Base-by-base conservation (phyloP, 352 stramenopile species). In the Phytophthora foliorum region DNA sequence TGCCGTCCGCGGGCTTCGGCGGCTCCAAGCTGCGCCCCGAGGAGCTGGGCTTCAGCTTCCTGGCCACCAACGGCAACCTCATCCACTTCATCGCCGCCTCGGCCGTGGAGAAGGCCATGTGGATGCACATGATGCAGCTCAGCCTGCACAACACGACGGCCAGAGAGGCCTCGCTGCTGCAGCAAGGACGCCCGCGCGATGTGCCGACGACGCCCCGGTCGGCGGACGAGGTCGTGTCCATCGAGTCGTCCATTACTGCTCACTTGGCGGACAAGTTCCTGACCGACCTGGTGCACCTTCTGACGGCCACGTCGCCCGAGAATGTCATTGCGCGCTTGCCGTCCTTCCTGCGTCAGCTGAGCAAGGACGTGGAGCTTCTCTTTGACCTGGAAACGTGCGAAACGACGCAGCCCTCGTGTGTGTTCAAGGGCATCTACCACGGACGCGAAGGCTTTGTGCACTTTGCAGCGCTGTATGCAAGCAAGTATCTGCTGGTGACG, bases 351-450 rank as follows among this genome's bases (percentile, higher is more conserved):
- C 79, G 87, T n/a, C 89, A 96, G 63, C 57, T 96, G 38, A 93
- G 86, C 71, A 94, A 96, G 62, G 89, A 96, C 54, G 76, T 92
- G 0, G 89, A 96, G 68, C 59, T 96, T 25, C 78, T 90, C 29
- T 96, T 96, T 46, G 88, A 96, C 44, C 56, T 96, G 4, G 89
- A 96, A 54, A 93, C 89, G 7, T 67, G 81, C 32, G 89, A 96
- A 55, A 85, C 69, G 2, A 77, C 75, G 21, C 80, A 93, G 63
- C 85, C 87, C 44, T 92, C 83, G 34, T 95, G 87, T 36, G 87
- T 96, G 41, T 96, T 93, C 73, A 94, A 96, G 69, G 89, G 89
- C 46, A 86, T 94, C 24, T 96, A 95, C 74, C 87, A 96, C 57
- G 89, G 86, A 44, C 85, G 89, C 11, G 89, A 96, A 68, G 89